Base-by-base conservation (phyloP, 2,329 filamentous ascomycete genomes). In the Paraconiothyrium sp. region DNA sequence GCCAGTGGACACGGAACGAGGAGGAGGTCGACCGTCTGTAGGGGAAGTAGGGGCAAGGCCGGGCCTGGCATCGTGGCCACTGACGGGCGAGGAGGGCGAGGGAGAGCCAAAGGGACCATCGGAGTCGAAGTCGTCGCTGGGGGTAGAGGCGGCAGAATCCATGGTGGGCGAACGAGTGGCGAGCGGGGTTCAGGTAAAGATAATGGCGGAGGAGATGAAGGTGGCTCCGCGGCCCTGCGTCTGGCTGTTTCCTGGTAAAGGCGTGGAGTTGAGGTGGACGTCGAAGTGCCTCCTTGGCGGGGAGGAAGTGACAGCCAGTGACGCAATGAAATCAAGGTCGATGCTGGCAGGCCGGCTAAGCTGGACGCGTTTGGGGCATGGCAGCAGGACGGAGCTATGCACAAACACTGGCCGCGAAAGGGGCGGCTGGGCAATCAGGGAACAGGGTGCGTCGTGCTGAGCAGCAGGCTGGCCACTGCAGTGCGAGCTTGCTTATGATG, bases 1-100 rank as follows among this genome's bases (percentile, higher is more conserved):
- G 22, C 88, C 81, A 54, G 89, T 86, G 57, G 89, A 88, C 22
- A 86, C 78, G 50, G 87, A 86, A 68, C 88, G 86, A 46, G 89
- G 77, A 5, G 88, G 84, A 60, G 76, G 88, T 79, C 76, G 85
- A 24, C 67, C 60, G 6, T 76, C 73, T 20, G 72, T 63, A 34
- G 73, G 68, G 51, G 67, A 57, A 27, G 54, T 61, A n/a, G 70
- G 65, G 32, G 73, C 63, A 46, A 64, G 48, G 60, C 66, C 63
- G 44, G 70, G 59, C 50, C 60, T 59, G 24, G 66, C 63, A 51
- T 71, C 73, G 58, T 69, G 67, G 56, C 70, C 60, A 48, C 66
- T 60, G 22, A 67, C 64, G 59, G 75, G 71, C 55, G 74, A 72
- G 20, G 73, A 72, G 44, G 75, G 75, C 14, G 72, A 74, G 47